A percentile compares a stretch with the other conserved stretches of the same genome.
Evolutionary conservation across 176 grass and related monocot genomes (phyloP).

Genomic region (Carex kokanica): DNA sequence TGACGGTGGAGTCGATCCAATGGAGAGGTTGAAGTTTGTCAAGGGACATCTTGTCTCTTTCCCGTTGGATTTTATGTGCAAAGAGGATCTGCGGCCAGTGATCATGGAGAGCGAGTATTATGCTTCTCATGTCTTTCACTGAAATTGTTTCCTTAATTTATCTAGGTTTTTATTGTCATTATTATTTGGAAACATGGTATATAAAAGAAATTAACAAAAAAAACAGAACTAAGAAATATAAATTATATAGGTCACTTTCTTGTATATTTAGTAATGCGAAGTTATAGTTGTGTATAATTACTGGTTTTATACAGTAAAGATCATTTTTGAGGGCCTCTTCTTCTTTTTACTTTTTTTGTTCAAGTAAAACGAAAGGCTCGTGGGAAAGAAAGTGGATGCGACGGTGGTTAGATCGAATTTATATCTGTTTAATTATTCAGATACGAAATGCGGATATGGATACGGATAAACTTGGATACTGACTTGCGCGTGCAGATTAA

Average conservation of each 20-base stretch:
- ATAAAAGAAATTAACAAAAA: not conserved
- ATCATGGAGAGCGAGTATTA: slow-evolving; percentile 97
- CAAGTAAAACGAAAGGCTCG: not conserved
- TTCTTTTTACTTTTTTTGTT: not conserved
- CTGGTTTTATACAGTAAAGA: not conserved
- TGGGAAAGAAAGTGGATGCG: not conserved
- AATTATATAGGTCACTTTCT: slow-evolving; percentile 13
- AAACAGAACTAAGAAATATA: not conserved
- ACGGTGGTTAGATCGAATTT: not conserved
- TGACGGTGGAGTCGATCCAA: slow-evolving; percentile 42
- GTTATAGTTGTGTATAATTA: not conserved
- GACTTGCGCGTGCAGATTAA: no score
- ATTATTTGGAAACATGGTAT: slow-evolving; percentile 1
- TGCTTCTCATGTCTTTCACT: slow-evolving; percentile 96
- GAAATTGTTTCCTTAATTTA: slow-evolving; percentile 18
- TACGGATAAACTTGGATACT: no score
- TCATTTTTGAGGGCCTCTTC: not conserved
- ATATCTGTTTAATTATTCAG: not conserved
- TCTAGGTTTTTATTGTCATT: not conserved
- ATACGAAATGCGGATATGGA: no score
- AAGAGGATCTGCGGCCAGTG: slow-evolving; percentile 89
- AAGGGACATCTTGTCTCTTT: slow-evolving; percentile 89
- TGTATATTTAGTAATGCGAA: not conserved
- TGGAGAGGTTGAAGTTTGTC: slow-evolving; percentile 63
- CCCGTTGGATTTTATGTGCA: slow-evolving; percentile 91